Evolutionary conservation across 2,329 filamentous ascomycete species (phyloP), one percentile per base, ranked within the genome.

Genomic region (Aspergillus pseudoglaucus): DNA sequence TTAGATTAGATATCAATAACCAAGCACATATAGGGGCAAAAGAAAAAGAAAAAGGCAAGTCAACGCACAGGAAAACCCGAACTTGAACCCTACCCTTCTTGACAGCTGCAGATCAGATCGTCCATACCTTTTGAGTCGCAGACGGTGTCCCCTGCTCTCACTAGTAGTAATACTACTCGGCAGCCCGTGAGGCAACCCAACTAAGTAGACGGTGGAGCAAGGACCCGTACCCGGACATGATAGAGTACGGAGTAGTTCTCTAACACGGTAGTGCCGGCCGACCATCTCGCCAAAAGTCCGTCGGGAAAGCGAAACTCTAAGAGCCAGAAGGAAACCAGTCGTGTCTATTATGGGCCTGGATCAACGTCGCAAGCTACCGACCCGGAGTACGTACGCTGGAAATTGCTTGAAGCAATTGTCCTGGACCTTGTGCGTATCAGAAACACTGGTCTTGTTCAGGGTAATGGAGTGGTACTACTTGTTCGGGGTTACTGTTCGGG

Each of bases 31-130:
- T 2, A 20, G 20, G 30, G 33, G 6, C 27, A 35, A 40, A 44
- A 32, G 23, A 22, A 38, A 37, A 18, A 47, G 20, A 35, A 27
- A 44, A 35, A 33, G 38, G 37, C 27, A 45, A 47, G 47, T 39
- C 35, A 39, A 39, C 10, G 15, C 4, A 18, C 18, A 18, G 18
- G 39, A 41, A 22, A 8, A 37, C 27, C n/a, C 10, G 38, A 38
- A 38, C 45, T 41, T 44, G 33, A 32, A 15, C 33, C 35, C 8
- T 45, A 22, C 18, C 14, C 20, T 39, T 12, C n/a, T 20, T 39
- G 37, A 39, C 37, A 20, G 15, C 17, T 12, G 37, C 37, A 18
- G 37, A 18, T 39, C 37, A 39, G 37, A 39, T 39, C 17, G 37
- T 39, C 37, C 17, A 39, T 10, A 22, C 17, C 41, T 43, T 40